These are phyloP conservation scores for Platanthera zijinensis DNA, from an alignment of 106 monocot species.

Conservation along the genomic window DNA sequence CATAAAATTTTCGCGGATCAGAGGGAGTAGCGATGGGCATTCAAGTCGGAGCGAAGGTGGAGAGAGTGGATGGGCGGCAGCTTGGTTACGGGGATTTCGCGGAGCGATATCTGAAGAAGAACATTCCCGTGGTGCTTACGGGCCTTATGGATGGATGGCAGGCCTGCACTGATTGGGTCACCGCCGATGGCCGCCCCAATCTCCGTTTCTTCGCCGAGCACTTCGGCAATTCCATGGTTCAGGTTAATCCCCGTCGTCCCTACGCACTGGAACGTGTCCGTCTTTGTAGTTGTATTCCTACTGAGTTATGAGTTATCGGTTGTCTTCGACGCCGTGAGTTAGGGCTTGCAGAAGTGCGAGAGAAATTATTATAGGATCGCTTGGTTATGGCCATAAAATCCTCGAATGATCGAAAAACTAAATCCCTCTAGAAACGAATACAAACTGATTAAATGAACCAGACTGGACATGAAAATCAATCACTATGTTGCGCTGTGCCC, in stretches of 20 bases:
- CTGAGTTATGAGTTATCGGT: neutral
- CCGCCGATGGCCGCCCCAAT: slow-evolving; percentile 41
- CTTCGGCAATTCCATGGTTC: slow-evolving; percentile 51
- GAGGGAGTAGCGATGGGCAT: slow-evolving; percentile 13
- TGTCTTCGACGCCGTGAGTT: neutral
- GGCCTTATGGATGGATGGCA: slow-evolving; percentile 73
- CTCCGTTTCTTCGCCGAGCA: slow-evolving; percentile 59
- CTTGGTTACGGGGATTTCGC: slow-evolving; percentile 58
- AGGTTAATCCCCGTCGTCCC: slow-evolving; percentile 16
- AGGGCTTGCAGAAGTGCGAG: neutral
- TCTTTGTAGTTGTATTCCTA: neutral
- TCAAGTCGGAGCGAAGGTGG: slow-evolving; percentile 43
- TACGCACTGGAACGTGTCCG: neutral
- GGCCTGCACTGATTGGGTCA: slow-evolving; percentile 71
- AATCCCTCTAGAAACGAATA: neutral
- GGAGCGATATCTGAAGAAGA: slow-evolving; percentile 51
- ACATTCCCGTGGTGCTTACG: slow-evolving; percentile 81
- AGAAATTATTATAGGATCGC: too few species aligned
- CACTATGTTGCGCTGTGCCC: neutral
- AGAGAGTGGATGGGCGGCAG: slow-evolving; percentile 59
- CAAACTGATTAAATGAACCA: neutral
- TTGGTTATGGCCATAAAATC: too few species aligned
- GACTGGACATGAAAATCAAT: neutral
- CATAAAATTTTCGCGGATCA: neutral
- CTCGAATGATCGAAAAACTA: too few species aligned